A percentile compares a stretch with the other conserved stretches of the same genome.
Evolutionary conservation across 2,329 filamentous ascomycete genomes (phyloP).

Genomic region (Phyllachora maydis): DNA sequence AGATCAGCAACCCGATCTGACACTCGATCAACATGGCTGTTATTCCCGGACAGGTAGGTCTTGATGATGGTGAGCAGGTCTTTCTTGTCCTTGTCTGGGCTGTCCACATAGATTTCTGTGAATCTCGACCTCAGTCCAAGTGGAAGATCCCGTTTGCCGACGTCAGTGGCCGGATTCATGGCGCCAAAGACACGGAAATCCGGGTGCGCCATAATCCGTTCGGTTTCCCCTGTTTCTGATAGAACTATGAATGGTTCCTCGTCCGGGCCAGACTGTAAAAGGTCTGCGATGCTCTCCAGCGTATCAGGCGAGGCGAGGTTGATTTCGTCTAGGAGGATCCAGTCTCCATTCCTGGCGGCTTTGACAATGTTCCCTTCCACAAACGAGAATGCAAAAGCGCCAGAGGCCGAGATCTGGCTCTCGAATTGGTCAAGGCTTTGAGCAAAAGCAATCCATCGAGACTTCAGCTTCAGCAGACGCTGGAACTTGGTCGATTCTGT

Average conservation of each 20-base stretch:
- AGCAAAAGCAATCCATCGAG: slow-evolving; percentile 66
- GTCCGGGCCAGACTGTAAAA: slow-evolving; percentile 53
- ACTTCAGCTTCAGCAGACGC: slow-evolving; percentile 31
- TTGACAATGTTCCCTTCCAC: slow-evolving; percentile 92
- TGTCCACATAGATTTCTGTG: slow-evolving; percentile 85
- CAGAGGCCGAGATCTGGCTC: slow-evolving; percentile 49
- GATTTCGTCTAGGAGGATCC: slow-evolving; percentile 85
- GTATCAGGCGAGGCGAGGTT: slow-evolving; percentile 92
- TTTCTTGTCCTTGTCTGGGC: slow-evolving; percentile 69
- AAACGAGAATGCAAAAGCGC: slow-evolving; percentile 82
- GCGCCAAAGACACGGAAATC: slow-evolving; percentile 93
- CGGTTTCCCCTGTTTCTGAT: slow-evolving; percentile 83
- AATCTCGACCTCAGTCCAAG: slow-evolving; percentile 49
- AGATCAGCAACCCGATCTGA: slow-evolving; percentile 66
- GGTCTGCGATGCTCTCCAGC: slow-evolving; percentile 76
- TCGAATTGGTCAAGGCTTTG: slow-evolving; percentile 59
- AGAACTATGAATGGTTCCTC: slow-evolving; percentile 66
- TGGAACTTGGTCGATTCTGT: slow-evolving; percentile 43
- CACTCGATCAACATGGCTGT: slow-evolving; percentile 50
- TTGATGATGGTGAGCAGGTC: slow-evolving; percentile 78
- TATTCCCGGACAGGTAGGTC: slow-evolving; percentile 59
- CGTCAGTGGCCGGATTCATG: slow-evolving; percentile 97
- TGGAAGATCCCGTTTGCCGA: slow-evolving; percentile 86
- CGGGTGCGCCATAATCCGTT: slow-evolving; percentile 72
- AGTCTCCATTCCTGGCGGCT: slow-evolving; percentile 88